Evolutionary conservation across 2,329 filamentous ascomycete genomes (phyloP).

Genomic region (Malbranchea zuffiana): DNA sequence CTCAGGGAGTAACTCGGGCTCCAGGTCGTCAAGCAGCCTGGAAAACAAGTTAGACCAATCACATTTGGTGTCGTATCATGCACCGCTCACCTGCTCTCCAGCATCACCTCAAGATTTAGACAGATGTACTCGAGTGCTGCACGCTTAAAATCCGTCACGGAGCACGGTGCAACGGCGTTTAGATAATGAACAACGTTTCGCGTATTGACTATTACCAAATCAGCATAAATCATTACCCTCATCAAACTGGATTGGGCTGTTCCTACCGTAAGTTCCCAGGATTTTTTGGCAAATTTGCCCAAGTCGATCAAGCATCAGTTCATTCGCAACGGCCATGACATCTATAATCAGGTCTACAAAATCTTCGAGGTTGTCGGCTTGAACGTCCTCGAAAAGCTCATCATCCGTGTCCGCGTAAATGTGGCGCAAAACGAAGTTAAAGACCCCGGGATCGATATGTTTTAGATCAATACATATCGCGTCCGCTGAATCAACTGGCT

Average conservation of each 20-base stretch:
- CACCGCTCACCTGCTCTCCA: constrained; percentile 60
- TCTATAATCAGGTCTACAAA: constrained; percentile 85
- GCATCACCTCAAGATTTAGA: constrained; percentile 78
- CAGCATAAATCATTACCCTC: constrained; percentile 16
- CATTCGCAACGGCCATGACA: constrained; percentile 80
- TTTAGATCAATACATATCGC: constrained; percentile 65
- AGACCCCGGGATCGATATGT: constrained; percentile 63
- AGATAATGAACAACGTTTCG: constrained; percentile 78
- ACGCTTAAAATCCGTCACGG: constrained; percentile 75
- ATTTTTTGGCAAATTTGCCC: constrained; percentile 80
- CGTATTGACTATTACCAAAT: constrained; percentile 48
- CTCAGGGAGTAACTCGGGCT: constrained; percentile 69
- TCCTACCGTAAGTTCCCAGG: constrained; percentile 62
- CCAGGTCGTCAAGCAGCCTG: constrained; percentile 68
- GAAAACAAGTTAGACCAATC: not conserved
- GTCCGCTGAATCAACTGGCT: constrained; percentile 31
- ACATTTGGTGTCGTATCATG: constrained; percentile 4
- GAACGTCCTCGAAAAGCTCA: constrained; percentile 69
- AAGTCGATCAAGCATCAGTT: constrained; percentile 86
- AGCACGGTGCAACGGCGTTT: constrained; percentile 75
- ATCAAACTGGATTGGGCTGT: not conserved
- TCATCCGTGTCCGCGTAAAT: constrained; percentile 74
- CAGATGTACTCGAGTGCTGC: constrained; percentile 84
- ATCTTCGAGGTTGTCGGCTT: constrained; percentile 61
- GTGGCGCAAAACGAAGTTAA: constrained; percentile 66